Evolutionary conservation across 768 basidiomycete genomes (phyloP).

Genomic region (Lyophyllum decastes): DNA sequence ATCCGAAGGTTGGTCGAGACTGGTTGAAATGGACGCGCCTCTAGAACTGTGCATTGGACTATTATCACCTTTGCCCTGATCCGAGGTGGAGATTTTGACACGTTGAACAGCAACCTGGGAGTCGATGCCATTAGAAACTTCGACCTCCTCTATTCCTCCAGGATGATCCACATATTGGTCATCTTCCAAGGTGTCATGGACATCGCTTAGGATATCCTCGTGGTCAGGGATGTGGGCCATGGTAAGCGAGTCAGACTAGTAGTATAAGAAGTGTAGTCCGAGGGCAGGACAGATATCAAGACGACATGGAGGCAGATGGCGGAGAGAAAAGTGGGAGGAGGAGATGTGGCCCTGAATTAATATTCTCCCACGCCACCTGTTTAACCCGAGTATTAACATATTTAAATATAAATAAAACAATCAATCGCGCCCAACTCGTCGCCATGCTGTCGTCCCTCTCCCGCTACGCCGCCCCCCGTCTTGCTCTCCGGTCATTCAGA

Average conservation of each 20-base stretch:
- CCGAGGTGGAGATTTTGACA: slow-evolving; percentile 27
- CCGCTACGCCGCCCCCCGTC: slow-evolving; percentile 21
- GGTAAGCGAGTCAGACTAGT: slow-evolving; percentile 1
- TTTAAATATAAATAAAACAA: neutral
- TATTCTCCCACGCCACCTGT: slow-evolving; percentile 25
- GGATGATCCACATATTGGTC: slow-evolving; percentile 21
- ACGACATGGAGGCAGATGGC: slow-evolving; percentile 1
- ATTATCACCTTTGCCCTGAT: slow-evolving; percentile 22
- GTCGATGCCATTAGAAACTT: slow-evolving; percentile 20
- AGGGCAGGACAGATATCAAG: slow-evolving; percentile 1
- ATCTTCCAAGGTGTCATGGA: slow-evolving; percentile 37
- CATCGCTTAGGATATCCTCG: slow-evolving; percentile 39
- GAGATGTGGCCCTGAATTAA: slow-evolving; percentile 3
- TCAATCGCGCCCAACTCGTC: neutral
- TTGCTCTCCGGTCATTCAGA: slow-evolving; percentile 16
- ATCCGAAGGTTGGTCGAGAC: slow-evolving; percentile 43
- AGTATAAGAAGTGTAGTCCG: slow-evolving; percentile 1
- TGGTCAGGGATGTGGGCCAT: slow-evolving; percentile 28
- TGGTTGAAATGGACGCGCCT: slow-evolving; percentile 39
- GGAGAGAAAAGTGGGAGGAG: slow-evolving; percentile 9
- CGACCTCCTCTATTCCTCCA: slow-evolving; percentile 23
- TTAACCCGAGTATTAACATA: neutral
- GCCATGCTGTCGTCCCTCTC: slow-evolving; percentile 14
- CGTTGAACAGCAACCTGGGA: slow-evolving; percentile 20
- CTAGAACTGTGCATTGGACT: slow-evolving; percentile 31